These are phyloP conservation scores for Quercus suber DNA, from an alignment of 306 rosid species.

Conservation along the genomic window DNA sequence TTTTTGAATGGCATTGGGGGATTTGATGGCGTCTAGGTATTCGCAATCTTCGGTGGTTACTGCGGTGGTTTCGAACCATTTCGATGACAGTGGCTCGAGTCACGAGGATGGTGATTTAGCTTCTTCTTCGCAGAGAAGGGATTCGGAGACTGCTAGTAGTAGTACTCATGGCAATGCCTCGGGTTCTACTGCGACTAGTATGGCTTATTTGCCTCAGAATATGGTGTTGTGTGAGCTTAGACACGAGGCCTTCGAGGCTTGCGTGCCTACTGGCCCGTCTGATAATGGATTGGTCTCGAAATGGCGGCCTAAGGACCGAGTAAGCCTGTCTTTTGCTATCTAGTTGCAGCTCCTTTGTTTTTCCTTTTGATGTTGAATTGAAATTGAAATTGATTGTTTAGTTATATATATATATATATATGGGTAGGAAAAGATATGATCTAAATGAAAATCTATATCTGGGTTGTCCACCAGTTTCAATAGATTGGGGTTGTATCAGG, in stretches of 20 bases:
- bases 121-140: constrained; percentile 33
- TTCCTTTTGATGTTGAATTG: neutral
- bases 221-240: constrained; percentile 69
- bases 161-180: constrained; percentile 51
- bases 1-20: constrained; percentile 99
- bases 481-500: neutral
- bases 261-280: constrained; percentile 65
- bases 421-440: neutral
- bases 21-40: constrained; percentile 90
- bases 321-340: constrained; percentile 25
- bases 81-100: constrained; percentile 45
- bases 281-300: constrained; percentile 85
- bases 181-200: constrained; percentile 47
- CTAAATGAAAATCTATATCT: neutral
- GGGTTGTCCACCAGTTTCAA: neutral
- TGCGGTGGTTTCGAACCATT: constrained; percentile 50
- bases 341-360: neutral
- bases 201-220: constrained; percentile 87
- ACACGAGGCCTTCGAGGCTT: constrained; percentile 84
- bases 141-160: constrained; percentile 61
- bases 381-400: too few species aligned
- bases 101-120: constrained; percentile 43
- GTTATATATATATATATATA: too few species aligned
- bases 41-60: constrained; percentile 72
- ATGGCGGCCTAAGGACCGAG: constrained; percentile 95